Conservation (phyloP, 495 filamentous ascomycete species). For the Penicillium psychrofluorescens region DNA sequence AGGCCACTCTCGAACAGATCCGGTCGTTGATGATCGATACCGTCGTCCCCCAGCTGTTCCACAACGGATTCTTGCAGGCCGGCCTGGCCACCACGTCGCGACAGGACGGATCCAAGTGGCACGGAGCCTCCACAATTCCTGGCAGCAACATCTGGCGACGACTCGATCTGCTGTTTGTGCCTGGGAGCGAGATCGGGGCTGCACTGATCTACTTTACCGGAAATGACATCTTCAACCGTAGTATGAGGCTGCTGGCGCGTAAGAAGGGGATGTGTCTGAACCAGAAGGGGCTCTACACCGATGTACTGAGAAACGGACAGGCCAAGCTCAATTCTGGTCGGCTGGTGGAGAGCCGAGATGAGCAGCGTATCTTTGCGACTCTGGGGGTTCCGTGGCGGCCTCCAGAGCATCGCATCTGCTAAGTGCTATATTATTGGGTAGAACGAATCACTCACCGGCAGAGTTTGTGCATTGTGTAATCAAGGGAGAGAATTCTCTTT, state of each 20-base stretch:
- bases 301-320: slow-evolving; percentile 58
- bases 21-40: slow-evolving; percentile 54
- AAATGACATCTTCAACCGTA: slow-evolving; percentile 94
- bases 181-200: slow-evolving; percentile 73
- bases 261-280: slow-evolving; percentile 85
- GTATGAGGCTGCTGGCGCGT: slow-evolving; percentile 72
- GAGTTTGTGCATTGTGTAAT: background rate
- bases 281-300: slow-evolving; percentile 71
- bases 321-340: slow-evolving; percentile 64
- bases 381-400: slow-evolving; percentile 84
- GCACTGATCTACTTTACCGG: slow-evolving; percentile 94
- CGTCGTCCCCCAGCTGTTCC: slow-evolving; percentile 56
- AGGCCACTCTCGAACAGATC: slow-evolving; percentile 49
- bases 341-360: slow-evolving; percentile 68
- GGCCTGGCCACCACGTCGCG: slow-evolving; percentile 39
- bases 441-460: background rate
- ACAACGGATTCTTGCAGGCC: slow-evolving; percentile 52
- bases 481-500: background rate
- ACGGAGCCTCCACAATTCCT: slow-evolving; percentile 72
- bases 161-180: slow-evolving; percentile 84
- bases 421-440: slow-evolving; percentile 4
- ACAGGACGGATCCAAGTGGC: slow-evolving; percentile 67
- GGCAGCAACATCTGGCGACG: slow-evolving; percentile 57
- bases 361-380: slow-evolving; percentile 79
- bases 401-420: slow-evolving; percentile 75